Evolutionary conservation across 2,329 filamentous ascomycete genomes (phyloP).

Genomic region (Mollisia scopiformis): DNA sequence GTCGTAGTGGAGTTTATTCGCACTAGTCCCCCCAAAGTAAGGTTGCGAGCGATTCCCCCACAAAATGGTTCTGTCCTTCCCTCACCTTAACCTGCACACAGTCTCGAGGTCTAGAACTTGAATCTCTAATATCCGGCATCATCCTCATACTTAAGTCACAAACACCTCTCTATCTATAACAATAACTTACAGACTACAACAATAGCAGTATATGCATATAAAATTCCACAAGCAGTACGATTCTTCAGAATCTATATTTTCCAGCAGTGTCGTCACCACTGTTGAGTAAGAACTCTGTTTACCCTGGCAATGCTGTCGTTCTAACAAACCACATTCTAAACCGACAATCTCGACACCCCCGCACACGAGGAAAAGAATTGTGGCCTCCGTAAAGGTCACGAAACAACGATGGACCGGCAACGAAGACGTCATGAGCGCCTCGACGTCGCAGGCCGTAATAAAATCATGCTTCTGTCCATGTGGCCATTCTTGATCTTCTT

Average conservation of each 20-base stretch:
- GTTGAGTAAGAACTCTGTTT: neutral
- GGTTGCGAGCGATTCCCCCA: neutral
- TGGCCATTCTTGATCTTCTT: neutral
- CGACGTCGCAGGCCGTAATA: neutral
- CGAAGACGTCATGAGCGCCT: neutral
- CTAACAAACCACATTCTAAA: neutral
- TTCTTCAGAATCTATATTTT: neutral
- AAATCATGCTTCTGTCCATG: too few relatives aligned
- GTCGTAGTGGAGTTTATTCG: neutral
- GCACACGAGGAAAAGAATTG: neutral
- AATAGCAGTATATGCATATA: neutral
- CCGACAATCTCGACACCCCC: neutral
- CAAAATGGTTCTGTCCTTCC: too few relatives aligned
- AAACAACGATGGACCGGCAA: neutral
- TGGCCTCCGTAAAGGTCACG: neutral
- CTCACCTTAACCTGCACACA: too few relatives aligned
- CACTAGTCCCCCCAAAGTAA: neutral
- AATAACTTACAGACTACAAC: neutral
- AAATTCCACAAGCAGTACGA: neutral
- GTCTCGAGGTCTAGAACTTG: too few relatives aligned
- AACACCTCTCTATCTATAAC: neutral
- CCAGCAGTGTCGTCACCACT: neutral
- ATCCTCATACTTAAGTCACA: neutral
- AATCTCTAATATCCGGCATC: too few relatives aligned
- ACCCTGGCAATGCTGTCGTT: neutral